Percentiles rank a stretch among this genome's conserved stretches.
Conservation (phyloP, 129 eudicot species). For the Apium graveolens region DNA sequence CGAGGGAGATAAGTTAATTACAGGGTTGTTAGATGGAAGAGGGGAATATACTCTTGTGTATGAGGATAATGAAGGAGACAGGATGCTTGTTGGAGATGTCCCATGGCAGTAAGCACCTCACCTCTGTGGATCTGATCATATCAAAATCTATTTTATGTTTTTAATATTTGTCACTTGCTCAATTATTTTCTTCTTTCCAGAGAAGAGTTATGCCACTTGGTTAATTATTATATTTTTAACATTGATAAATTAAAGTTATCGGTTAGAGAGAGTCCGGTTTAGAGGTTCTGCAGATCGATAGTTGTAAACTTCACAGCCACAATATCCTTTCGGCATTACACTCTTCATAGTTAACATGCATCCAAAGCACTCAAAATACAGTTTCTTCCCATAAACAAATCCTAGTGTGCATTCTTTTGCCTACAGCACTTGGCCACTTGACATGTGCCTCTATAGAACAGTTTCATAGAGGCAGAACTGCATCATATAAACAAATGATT, state of each 20-base stretch:
- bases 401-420: background rate
- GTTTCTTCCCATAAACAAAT: background rate
- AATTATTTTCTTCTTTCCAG: no score
- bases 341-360: background rate
- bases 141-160: background rate
- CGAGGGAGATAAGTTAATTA: constrained; percentile 44
- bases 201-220: background rate
- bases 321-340: background rate
- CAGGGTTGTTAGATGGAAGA: constrained; percentile 73
- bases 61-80: constrained; percentile 96
- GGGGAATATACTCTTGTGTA: constrained; percentile 97
- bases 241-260: background rate
- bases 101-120: constrained; percentile 98
- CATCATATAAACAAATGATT: background rate
- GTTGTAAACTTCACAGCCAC: background rate
- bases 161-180: background rate
- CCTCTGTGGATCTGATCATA: constrained; percentile 8
- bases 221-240: background rate
- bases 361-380: background rate
- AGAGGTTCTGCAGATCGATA: background rate
- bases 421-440: constrained; percentile 5
- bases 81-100: constrained; percentile 99
- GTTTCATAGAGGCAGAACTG: background rate
- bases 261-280: background rate
- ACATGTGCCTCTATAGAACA: background rate